Evolutionary conservation across 225 moss, liverwort and hornwort genomes (phyloP).

Genomic region (Sphagnum tenellum): DNA sequence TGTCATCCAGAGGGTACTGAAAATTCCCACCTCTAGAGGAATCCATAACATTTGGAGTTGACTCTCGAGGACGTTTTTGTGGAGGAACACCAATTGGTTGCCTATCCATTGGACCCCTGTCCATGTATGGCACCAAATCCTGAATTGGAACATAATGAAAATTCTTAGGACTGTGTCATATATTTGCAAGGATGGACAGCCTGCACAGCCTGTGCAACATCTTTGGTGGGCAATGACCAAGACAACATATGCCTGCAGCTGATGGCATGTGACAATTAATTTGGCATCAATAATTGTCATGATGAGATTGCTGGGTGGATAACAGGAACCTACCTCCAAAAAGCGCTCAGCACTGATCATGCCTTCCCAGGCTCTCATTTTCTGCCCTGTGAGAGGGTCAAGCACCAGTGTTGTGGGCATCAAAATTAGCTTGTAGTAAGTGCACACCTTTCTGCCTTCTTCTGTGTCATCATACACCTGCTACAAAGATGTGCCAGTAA

Average conservation of each 20-base stretch:
- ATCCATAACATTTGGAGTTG: slow-evolving; percentile 28
- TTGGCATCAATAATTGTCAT: neutral
- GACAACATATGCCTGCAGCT: too few species aligned
- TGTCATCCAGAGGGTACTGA: neutral
- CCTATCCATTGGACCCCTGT: slow-evolving; percentile 81
- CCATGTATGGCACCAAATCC: slow-evolving; percentile 93
- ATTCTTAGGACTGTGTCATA: neutral
- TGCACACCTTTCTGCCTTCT: slow-evolving; percentile 96
- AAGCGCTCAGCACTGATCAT: slow-evolving; percentile 91
- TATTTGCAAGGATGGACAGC: neutral
- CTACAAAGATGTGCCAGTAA: neutral
- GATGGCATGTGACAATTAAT: too few species aligned
- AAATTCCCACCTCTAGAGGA: slow-evolving; percentile 22
- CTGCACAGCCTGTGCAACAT: too few species aligned
- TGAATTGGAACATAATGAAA: slow-evolving; percentile 7
- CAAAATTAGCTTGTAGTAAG: slow-evolving; percentile 71
- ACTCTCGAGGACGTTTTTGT: slow-evolving; percentile 85
- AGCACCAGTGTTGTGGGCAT: slow-evolving; percentile 93
- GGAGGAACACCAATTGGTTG: slow-evolving; percentile 71
- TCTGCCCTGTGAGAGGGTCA: slow-evolving; percentile 92
- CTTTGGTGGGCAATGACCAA: too few species aligned
- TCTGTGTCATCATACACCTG: slow-evolving; percentile 88
- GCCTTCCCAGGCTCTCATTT: slow-evolving; percentile 98
- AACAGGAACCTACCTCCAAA: slow-evolving; percentile 50
- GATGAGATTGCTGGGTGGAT: neutral